Conservation (phyloP, 2,329 filamentous ascomycete genomes). For the Pseudogymnoascus sp. region DNA sequence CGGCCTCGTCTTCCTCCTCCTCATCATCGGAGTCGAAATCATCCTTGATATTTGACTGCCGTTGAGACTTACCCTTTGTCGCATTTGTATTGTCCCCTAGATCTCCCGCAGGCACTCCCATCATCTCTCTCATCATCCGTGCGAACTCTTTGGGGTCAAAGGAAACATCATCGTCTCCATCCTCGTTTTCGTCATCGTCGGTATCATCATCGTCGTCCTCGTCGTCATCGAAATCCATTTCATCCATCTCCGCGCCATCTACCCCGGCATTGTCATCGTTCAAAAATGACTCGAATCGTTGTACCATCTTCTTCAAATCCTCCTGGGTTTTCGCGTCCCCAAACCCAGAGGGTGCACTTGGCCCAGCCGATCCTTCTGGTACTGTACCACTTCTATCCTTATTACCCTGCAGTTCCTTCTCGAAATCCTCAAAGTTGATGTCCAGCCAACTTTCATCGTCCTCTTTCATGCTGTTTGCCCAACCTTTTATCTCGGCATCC, state of each 20-base stretch:
- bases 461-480: slow-evolving; percentile 54
- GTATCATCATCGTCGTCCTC: slow-evolving; percentile 42
- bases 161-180: slow-evolving; percentile 66
- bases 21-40: slow-evolving; percentile 31
- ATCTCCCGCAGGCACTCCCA: slow-evolving; percentile 50
- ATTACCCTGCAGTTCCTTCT: slow-evolving; percentile 60
- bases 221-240: slow-evolving; percentile 55
- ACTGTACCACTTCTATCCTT: slow-evolving; percentile 30
- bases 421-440: slow-evolving; percentile 84
- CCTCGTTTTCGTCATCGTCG: slow-evolving; percentile 48
- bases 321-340: slow-evolving; percentile 61
- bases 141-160: slow-evolving; percentile 72
- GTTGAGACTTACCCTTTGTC: background rate
- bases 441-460: slow-evolving; percentile 90
- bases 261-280: slow-evolving; percentile 75
- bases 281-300: slow-evolving; percentile 85
- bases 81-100: background rate
- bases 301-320: slow-evolving; percentile 83
- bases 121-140: slow-evolving; percentile 86
- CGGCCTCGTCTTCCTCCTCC: slow-evolving; percentile 42
- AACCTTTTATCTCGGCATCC: slow-evolving; percentile 62
- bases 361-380: slow-evolving; percentile 21
- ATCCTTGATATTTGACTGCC: slow-evolving; percentile 15
- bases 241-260: slow-evolving; percentile 66
- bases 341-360: slow-evolving; percentile 38